Percentiles rank a stretch among this genome's conserved stretches.
phyloP scores from a whole-genome alignment of 768 basidiomycete species.

The Tricholoma sp. region DNA sequence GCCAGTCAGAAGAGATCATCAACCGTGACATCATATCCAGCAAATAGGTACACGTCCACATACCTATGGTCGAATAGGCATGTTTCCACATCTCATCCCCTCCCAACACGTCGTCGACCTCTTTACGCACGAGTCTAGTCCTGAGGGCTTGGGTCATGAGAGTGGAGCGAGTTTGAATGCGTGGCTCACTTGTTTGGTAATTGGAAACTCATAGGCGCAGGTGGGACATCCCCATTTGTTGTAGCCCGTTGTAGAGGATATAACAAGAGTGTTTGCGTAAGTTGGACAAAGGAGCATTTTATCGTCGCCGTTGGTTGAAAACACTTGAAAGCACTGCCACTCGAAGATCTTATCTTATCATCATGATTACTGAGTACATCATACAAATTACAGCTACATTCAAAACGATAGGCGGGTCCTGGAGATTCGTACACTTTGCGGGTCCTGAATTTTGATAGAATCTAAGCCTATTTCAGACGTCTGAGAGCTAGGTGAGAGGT shows the following conservation, averaged over 20 bases:
- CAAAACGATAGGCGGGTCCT: too few relatives aligned
- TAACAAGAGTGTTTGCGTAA: constrained; percentile 83
- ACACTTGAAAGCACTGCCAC: too few relatives aligned
- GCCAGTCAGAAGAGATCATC: neutral
- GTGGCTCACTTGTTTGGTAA: constrained; percentile 66
- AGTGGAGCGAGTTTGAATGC: neutral
- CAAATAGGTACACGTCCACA: constrained; percentile 50
- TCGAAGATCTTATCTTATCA: too few relatives aligned
- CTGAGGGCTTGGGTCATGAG: too few relatives aligned
- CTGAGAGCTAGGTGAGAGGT: too few relatives aligned
- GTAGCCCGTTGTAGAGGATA: constrained; percentile 71
- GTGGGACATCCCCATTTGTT: constrained; percentile 94
- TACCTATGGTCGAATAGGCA: constrained; percentile 74
- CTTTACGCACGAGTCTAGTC: constrained; percentile 80
- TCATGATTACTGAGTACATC: too few relatives aligned
- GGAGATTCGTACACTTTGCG: too few relatives aligned
- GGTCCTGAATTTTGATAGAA: too few relatives aligned
- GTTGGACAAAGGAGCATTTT: constrained; percentile 88
- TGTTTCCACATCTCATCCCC: constrained; percentile 93
- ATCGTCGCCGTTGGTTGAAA: too few relatives aligned
- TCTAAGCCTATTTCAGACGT: too few relatives aligned
- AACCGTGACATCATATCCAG: neutral
- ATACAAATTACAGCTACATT: too few relatives aligned
- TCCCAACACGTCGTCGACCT: constrained; percentile 93
- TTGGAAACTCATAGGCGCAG: constrained; percentile 94